A percentile compares a stretch with the other conserved stretches of the same genome.
Evolutionary conservation across 495 filamentous ascomycete genomes (phyloP).

Genomic region (Lophiotrema nucula): DNA sequence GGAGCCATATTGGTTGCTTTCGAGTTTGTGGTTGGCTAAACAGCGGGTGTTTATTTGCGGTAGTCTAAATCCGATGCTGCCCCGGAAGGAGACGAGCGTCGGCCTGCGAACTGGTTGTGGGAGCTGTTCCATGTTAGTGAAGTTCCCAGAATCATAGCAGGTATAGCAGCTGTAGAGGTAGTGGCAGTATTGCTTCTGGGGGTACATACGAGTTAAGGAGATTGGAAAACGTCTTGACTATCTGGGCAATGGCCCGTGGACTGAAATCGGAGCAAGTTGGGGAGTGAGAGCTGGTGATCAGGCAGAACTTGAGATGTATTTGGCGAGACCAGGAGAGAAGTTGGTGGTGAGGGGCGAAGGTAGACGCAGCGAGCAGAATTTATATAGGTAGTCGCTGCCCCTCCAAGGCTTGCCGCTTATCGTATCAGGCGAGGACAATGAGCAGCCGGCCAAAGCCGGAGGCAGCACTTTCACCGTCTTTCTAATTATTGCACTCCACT

Average conservation of each 20-base stretch:
- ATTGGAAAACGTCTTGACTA: constrained; percentile 84
- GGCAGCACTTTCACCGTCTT: constrained; percentile 24
- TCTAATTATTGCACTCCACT: neutral
- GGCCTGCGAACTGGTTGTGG: constrained; percentile 97
- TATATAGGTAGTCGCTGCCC: constrained; percentile 9
- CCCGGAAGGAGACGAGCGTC: constrained; percentile 86
- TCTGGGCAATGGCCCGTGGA: constrained; percentile 38
- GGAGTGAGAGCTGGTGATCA: neutral
- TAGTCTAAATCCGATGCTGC: constrained; percentile 77
- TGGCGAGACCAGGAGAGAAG: neutral
- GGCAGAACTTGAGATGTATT: neutral
- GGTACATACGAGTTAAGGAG: constrained; percentile 79
- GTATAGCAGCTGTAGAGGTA: neutral
- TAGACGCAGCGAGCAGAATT: constrained; percentile 10
- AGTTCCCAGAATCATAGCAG: neutral
- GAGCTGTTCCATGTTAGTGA: constrained; percentile 48
- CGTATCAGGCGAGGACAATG: constrained; percentile 10
- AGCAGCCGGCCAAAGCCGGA: constrained; percentile 18
- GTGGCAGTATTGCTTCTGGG: neutral
- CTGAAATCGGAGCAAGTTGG: neutral
- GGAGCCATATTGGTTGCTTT: constrained; percentile 72
- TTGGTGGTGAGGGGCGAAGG: neutral
- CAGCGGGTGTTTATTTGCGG: constrained; percentile 54
- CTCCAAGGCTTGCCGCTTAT: constrained; percentile 14
- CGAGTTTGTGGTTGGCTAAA: constrained; percentile 36